Percentiles rank a stretch among this genome's conserved stretches.
phyloP scores from a whole-genome alignment of 805 yeast genomes.

The Kodamaea hsintzibuensis region DNA sequence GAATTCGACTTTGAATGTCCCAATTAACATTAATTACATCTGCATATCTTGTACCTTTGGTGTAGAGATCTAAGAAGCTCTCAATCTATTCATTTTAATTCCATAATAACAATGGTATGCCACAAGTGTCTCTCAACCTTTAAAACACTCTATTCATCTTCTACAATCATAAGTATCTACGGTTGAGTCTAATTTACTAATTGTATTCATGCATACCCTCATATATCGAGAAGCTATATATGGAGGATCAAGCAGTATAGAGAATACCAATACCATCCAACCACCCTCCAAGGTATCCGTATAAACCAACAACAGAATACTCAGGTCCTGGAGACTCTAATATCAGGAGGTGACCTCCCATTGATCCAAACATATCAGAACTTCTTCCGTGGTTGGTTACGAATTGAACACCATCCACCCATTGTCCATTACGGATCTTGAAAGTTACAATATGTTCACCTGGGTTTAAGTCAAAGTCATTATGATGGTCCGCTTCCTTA shows the following conservation, averaged over 20 bases:
- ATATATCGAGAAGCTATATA: no score
- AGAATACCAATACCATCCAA: conserved; percentile 70
- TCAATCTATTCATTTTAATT: no score
- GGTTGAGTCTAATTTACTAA: no score
- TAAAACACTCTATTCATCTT: no score
- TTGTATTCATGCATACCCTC: no score
- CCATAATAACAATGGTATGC: no score
- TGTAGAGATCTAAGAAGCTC: no score
- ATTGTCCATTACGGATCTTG: conserved; percentile 70
- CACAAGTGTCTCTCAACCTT: no score
- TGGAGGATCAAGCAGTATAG: conserved; percentile 36
- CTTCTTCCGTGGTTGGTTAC: conserved; percentile 57
- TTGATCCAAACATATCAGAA: conserved; percentile 66
- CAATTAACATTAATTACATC: no score
- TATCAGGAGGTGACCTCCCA: conserved; percentile 59
- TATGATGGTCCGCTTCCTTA: conserved; percentile 48
- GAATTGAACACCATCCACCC: conserved; percentile 88
- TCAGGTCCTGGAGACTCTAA: conserved; percentile 64
- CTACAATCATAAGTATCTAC: no score
- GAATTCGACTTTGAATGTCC: no score
- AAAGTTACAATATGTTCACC: conserved; percentile 66
- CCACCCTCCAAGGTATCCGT: conserved; percentile 73
- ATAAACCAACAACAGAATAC: conserved; percentile 62
- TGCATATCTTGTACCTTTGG: no score
- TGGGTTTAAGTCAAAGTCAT: conserved; percentile 54